These are phyloP conservation scores for Lophiostoma macrostomum DNA, from an alignment of 495 filamentous ascomycete genomes.

Conservation along the genomic window DNA sequence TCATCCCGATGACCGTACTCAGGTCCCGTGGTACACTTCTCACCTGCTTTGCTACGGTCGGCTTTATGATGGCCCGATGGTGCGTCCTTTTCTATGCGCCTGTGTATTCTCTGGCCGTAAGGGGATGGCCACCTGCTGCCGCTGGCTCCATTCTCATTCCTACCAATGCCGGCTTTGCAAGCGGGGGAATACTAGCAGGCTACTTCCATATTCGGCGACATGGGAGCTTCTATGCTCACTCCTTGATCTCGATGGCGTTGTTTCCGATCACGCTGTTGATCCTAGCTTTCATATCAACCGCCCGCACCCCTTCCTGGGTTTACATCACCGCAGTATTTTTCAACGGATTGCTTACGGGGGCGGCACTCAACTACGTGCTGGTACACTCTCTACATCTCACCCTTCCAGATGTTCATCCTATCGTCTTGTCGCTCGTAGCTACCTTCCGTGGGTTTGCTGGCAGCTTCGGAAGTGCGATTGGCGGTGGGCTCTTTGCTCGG, in stretches of 20 bases:
- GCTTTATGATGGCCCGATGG: slow-evolving; percentile 75
- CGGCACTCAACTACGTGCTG: slow-evolving; percentile 71
- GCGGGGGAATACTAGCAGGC: slow-evolving; percentile 66
- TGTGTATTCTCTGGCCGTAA: slow-evolving; percentile 68
- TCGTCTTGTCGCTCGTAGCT: slow-evolving; percentile 65
- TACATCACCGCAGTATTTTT: slow-evolving; percentile 58
- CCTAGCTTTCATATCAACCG: slow-evolving; percentile 52
- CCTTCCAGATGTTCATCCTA: slow-evolving; percentile 58
- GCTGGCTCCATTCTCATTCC: slow-evolving; percentile 72
- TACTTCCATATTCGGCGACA: slow-evolving; percentile 65
- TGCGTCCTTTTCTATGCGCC: slow-evolving; percentile 73
- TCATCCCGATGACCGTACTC: slow-evolving; percentile 66
- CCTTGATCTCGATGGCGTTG: slow-evolving; percentile 51
- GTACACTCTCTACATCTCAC: slow-evolving; percentile 73
- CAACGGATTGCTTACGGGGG: slow-evolving; percentile 68
- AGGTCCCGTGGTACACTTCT: slow-evolving; percentile 61
- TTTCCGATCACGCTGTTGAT: slow-evolving; percentile 52
- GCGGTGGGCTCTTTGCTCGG: slow-evolving; percentile 69
- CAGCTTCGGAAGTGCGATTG: slow-evolving; percentile 71
- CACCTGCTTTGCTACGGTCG: slow-evolving; percentile 64
- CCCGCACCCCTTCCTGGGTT: slow-evolving; percentile 42
- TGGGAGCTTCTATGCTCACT: slow-evolving; percentile 63
- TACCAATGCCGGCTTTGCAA: slow-evolving; percentile 70
- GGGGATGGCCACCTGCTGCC: slow-evolving; percentile 59
- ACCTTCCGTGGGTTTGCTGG: slow-evolving; percentile 75